Evolutionary conservation across 129 eudicot species (phyloP).

Genomic region (Tanacetum coccineum): DNA sequence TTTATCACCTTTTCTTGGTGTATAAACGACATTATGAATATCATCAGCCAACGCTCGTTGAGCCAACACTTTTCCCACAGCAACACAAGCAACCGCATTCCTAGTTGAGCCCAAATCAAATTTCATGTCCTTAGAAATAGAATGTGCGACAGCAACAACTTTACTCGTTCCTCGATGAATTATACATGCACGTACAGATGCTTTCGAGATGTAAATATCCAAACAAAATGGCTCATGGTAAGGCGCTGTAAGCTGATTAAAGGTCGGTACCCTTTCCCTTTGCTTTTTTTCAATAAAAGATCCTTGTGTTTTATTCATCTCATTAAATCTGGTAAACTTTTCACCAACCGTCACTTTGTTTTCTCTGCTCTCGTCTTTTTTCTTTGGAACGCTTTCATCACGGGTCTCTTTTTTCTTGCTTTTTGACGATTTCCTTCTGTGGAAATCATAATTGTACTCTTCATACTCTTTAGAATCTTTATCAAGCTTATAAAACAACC

Average conservation of each 20-base stretch:
- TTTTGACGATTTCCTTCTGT: conserved; percentile 40
- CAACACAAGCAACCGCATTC: conserved; percentile 56
- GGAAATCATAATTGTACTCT: conserved; percentile 71
- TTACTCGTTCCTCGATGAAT: conserved; percentile 88
- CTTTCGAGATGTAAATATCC: conserved; percentile 72
- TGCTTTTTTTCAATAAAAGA: conserved; percentile 37
- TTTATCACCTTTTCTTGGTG: conserved; percentile 79
- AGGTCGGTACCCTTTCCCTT: conserved; percentile 70
- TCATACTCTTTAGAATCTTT: conserved; percentile 72
- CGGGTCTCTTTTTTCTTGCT: conserved; percentile 31
- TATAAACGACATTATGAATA: conserved; percentile 77
- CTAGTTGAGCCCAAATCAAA: conserved; percentile 73
- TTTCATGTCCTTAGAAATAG: conserved; percentile 88
- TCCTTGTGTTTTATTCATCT: conserved; percentile 1
- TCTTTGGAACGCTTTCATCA: conserved; percentile 28
- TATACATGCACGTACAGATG: conserved; percentile 90
- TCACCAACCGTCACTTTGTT: conserved; percentile 11
- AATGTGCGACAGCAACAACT: conserved; percentile 80
- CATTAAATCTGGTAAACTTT: too few species aligned
- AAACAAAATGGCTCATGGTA: conserved; percentile 96
- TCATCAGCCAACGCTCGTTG: conserved; percentile 92
- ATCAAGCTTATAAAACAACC: conserved; percentile 76
- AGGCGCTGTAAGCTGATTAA: conserved; percentile 79
- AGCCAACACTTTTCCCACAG: conserved; percentile 73
- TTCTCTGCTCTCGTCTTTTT: conserved; percentile 23